phyloP scores from a whole-genome alignment of 345 rosid species.

The Aurinia saxatilis region DNA sequence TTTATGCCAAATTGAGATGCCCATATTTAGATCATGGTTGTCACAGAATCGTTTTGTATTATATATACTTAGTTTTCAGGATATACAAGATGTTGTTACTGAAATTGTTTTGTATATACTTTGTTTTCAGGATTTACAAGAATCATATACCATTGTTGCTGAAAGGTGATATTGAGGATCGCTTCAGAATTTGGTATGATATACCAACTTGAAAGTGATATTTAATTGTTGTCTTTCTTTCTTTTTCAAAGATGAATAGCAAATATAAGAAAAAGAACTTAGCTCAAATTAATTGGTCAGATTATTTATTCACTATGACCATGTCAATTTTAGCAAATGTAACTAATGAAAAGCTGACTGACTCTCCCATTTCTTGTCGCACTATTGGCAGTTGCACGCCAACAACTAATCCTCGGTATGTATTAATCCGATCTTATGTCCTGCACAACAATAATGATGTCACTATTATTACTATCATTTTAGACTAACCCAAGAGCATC shows the following conservation, averaged over 20 bases:
- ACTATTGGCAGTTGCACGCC: conserved; percentile 70
- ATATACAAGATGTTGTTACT: conserved; percentile 61
- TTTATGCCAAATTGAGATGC: neutral
- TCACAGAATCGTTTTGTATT: neutral
- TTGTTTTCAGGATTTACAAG: conserved; percentile 66
- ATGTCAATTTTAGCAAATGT: conserved; percentile 11
- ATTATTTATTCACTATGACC: neutral
- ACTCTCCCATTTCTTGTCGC: conserved; percentile 69
- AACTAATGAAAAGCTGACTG: conserved; percentile 23
- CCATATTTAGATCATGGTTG: neutral
- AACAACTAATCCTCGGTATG: conserved; percentile 74
- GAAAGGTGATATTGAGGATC: conserved; percentile 39
- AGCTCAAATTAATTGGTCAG: neutral
- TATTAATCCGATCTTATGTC: neutral
- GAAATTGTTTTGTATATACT: conserved; percentile 14
- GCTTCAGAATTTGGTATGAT: conserved; percentile 60
- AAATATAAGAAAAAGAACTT: neutral
- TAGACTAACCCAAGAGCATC: too few relatives aligned
- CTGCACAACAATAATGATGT: neutral
- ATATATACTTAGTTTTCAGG: conserved; percentile 40
- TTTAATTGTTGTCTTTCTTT: neutral
- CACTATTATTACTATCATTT: too few relatives aligned
- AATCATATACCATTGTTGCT: conserved; percentile 55
- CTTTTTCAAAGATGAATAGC: neutral
- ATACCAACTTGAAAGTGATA: neutral